Percentiles rank a stretch among this genome's conserved stretches.
phyloP scores from a whole-genome alignment of 1,284 basidiomycete species.

The Puccinia coronata region DNA sequence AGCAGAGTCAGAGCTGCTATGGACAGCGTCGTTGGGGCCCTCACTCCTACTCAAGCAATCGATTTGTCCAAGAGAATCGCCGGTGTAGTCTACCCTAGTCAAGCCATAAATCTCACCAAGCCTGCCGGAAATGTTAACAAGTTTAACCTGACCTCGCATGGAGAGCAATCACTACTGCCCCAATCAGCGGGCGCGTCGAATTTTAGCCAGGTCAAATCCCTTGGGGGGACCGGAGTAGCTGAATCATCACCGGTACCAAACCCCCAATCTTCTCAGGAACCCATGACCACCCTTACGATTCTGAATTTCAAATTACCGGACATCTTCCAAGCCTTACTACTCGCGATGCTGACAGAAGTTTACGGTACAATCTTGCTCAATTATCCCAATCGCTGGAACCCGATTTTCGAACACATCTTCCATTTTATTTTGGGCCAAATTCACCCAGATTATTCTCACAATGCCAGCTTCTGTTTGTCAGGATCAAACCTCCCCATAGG shows the following conservation, averaged over 20 bases:
- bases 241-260: not conserved
- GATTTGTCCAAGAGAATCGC: not conserved
- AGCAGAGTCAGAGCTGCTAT: not conserved
- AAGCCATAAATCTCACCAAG: not conserved
- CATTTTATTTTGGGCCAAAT: not conserved
- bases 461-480: constrained; percentile 4
- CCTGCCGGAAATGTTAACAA: not conserved
- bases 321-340: constrained; percentile 16
- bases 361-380: not conserved
- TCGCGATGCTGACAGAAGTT: constrained; percentile 7
- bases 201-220: not conserved
- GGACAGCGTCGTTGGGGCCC: not conserved
- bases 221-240: not conserved
- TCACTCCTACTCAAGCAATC: not conserved
- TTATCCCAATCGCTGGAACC: not conserved
- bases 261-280: not conserved
- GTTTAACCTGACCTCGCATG: not conserved
- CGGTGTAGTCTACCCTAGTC: not conserved
- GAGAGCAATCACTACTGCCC: not conserved
- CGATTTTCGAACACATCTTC: not conserved
- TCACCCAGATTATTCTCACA: not conserved
- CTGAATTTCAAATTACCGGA: constrained; percentile 10
- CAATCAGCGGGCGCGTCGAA: too few relatives aligned
- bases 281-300: not conserved
- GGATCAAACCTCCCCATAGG: not conserved